phyloP scores from a whole-genome alignment of 106 monocot genomes.

The Cymbidium sinense region DNA sequence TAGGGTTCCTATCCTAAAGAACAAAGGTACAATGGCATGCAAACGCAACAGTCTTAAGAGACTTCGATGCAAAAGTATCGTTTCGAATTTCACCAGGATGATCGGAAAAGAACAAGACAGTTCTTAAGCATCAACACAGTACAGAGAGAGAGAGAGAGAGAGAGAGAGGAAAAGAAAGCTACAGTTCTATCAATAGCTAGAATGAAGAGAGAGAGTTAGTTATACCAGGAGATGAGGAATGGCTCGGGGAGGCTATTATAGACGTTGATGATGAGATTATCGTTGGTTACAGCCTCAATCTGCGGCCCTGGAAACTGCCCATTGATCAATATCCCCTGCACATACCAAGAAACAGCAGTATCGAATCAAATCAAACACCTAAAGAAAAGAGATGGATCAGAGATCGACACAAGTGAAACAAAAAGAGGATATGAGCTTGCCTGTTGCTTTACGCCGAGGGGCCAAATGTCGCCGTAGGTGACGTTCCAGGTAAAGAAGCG shows the following conservation, averaged over 20 bases:
- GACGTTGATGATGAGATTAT: conserved; percentile 84
- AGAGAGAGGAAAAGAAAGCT: background rate
- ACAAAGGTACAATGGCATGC: background rate
- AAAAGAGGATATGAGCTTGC: background rate
- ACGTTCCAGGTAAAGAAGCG: conserved; percentile 65
- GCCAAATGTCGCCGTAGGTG: conserved; percentile 64
- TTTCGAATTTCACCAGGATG: background rate
- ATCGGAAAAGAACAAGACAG: background rate
- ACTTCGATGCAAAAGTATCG: background rate
- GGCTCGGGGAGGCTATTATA: conserved; percentile 65
- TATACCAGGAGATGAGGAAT: conserved; percentile 73
- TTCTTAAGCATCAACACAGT: background rate
- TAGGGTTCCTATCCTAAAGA: background rate
- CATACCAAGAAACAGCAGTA: background rate
- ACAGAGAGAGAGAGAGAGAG: background rate
- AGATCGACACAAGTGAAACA: background rate
- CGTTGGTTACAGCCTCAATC: conserved; percentile 78
- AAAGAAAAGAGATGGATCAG: background rate
- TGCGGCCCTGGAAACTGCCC: conserved; percentile 74
- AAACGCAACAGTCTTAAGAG: background rate
- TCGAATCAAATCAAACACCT: background rate
- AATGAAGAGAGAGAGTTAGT: background rate
- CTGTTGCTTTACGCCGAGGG: conserved; percentile 69
- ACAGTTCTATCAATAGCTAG: background rate
- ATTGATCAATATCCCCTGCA: conserved; percentile 87